Percentiles rank a stretch among this genome's conserved stretches.
Conservation (phyloP, 768 basidiomycete species). For the Mycena haematopus region DNA sequence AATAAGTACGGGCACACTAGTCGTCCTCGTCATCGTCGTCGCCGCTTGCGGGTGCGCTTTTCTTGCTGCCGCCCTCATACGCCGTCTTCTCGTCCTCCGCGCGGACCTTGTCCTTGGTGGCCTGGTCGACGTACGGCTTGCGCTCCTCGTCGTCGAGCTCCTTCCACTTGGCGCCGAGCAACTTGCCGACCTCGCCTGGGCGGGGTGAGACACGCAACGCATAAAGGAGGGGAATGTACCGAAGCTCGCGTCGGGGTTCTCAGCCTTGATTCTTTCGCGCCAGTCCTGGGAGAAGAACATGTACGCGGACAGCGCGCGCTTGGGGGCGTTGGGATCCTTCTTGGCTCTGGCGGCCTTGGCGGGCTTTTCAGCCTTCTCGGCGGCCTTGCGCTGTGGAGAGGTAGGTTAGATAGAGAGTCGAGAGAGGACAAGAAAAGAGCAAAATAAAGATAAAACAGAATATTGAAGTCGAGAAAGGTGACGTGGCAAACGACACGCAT, state of each 20-base stretch:
- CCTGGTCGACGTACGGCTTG: constrained; percentile 92
- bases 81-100: constrained; percentile 81
- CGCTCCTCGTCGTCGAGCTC: constrained; percentile 91
- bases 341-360: constrained; percentile 42
- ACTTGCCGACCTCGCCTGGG: constrained; percentile 89
- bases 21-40: constrained; percentile 45
- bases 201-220: constrained; percentile 11
- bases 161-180: constrained; percentile 97
- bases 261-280: constrained; percentile 93
- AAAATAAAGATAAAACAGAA: not conserved
- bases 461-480: not conserved
- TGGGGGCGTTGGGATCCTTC: constrained; percentile 87
- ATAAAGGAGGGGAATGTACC: constrained; percentile 54
- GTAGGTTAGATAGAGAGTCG: not conserved
- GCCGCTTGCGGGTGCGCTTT: constrained; percentile 35
- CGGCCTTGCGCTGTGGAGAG: constrained; percentile 69
- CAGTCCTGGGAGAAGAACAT: constrained; percentile 99
- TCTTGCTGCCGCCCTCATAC: constrained; percentile 43
- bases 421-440: not conserved
- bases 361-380: constrained; percentile 72
- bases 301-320: constrained; percentile 94
- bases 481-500: constrained; percentile 18
- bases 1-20: constrained; percentile 29
- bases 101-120: constrained; percentile 84
- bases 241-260: constrained; percentile 95